phyloP scores from a whole-genome alignment of 352 stramenopile genomes.

The Phytophthora pinifolia region DNA sequence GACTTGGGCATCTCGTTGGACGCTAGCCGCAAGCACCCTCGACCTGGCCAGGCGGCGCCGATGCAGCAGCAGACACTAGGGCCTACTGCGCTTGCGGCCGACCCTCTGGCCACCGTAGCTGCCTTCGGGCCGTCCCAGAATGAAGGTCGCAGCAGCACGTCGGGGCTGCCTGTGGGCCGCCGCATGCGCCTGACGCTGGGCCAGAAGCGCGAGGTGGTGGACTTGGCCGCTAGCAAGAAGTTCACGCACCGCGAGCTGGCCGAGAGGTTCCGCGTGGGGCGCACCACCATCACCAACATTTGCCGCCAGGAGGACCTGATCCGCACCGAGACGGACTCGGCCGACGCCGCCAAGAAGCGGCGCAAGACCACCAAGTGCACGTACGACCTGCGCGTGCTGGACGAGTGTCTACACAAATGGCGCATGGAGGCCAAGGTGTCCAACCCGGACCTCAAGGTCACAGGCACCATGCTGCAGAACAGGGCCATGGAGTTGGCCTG shows the following conservation, averaged over 20 bases:
- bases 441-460: constrained; percentile 77
- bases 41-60: neutral
- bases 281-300: constrained; percentile 88
- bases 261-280: constrained; percentile 77
- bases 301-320: constrained; percentile 83
- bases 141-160: constrained; percentile 16
- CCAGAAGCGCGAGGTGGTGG: constrained; percentile 86
- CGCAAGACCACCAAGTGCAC: constrained; percentile 86
- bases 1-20: constrained; percentile 14
- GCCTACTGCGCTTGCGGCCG: neutral
- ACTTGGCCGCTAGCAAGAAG: constrained; percentile 81
- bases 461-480: constrained; percentile 76
- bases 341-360: constrained; percentile 83
- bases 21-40: constrained; percentile 6
- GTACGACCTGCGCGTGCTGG: constrained; percentile 78
- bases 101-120: neutral
- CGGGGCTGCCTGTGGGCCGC: constrained; percentile 26
- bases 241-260: constrained; percentile 85
- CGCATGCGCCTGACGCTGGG: constrained; percentile 81
- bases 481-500: constrained; percentile 83
- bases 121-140: constrained; percentile 2
- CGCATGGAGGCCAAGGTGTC: constrained; percentile 85
- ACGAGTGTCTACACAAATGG: constrained; percentile 88
- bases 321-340: constrained; percentile 83
- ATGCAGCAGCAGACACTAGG: constrained; percentile 1